Evolutionary conservation across 1,284 basidiomycete genomes (phyloP).

Genomic region (Puccinia hordei): DNA sequence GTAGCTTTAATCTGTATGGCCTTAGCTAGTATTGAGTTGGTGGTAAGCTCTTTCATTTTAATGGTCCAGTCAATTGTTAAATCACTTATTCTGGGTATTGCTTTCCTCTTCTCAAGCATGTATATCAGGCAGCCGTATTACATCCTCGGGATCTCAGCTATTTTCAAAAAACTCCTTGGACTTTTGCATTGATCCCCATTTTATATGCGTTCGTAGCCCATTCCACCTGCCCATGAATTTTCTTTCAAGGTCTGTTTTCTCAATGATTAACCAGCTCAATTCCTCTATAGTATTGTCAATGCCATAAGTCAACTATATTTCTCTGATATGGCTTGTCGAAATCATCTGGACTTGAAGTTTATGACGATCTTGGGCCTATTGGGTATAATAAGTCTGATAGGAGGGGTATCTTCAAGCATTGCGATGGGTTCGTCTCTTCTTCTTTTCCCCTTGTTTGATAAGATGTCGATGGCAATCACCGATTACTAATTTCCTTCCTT

Average conservation of each 20-base stretch:
- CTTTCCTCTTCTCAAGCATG: background rate
- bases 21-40: conserved; percentile 7
- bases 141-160: conserved; percentile 14
- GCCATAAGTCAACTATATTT: conserved; percentile 10
- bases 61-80: background rate
- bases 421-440: conserved; percentile 8
- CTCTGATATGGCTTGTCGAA: conserved; percentile 17
- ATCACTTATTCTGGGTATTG: background rate
- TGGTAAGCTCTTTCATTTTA: background rate
- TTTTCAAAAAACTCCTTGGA: conserved; percentile 36
- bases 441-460: background rate
- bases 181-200: conserved; percentile 21
- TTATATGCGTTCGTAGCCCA: conserved; percentile 14
- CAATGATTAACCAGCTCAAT: background rate
- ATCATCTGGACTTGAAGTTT: background rate
- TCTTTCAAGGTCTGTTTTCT: background rate
- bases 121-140: conserved; percentile 16
- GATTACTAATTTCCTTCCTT: background rate
- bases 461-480: background rate
- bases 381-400: background rate
- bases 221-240: background rate
- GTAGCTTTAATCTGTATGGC: background rate
- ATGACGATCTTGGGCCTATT: conserved; percentile 17
- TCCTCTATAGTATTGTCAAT: background rate
- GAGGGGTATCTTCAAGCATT: conserved; percentile 15